phyloP scores from a whole-genome alignment of 2,329 filamentous ascomycete species.

The Ambrosiella cleistominuta region DNA sequence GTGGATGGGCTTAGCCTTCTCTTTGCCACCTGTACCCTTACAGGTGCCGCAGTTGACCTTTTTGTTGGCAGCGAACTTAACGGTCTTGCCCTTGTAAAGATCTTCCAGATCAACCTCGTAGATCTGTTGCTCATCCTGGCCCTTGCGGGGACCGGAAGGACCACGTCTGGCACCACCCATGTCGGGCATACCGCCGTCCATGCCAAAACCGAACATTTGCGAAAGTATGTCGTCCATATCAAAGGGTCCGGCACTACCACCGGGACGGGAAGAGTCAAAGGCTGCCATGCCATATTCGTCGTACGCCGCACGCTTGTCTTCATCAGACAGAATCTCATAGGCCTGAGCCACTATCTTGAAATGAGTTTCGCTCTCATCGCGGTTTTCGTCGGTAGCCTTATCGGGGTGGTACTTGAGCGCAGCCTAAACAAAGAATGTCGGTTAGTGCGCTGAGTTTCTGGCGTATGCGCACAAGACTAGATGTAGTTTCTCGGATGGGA shows the following conservation, averaged over 20 bases:
- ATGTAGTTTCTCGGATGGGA: conserved; percentile 14
- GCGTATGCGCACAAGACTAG: background rate
- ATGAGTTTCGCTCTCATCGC: conserved; percentile 68
- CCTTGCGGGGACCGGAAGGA: conserved; percentile 47
- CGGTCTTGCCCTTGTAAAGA: conserved; percentile 95
- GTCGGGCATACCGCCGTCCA: conserved; percentile 39
- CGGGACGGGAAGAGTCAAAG: conserved; percentile 53
- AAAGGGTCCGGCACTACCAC: conserved; percentile 34
- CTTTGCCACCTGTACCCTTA: conserved; percentile 78
- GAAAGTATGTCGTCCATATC: conserved; percentile 86
- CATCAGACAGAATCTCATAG: conserved; percentile 94
- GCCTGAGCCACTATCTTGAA: conserved; percentile 90
- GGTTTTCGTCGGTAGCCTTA: conserved; percentile 76
- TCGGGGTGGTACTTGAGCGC: conserved; percentile 83
- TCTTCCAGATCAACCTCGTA: conserved; percentile 89
- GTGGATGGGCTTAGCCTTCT: conserved; percentile 67
- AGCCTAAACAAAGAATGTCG: conserved; percentile 36
- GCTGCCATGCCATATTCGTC: conserved; percentile 91
- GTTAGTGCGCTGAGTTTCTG: background rate
- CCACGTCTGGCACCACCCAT: conserved; percentile 28
- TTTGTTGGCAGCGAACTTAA: conserved; percentile 87
- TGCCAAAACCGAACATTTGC: conserved; percentile 73
- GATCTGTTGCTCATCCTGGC: conserved; percentile 70
- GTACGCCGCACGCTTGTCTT: conserved; percentile 81
- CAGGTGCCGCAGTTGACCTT: conserved; percentile 76